Evolutionary conservation across 192 early-diverging fungal genomes (phyloP).

Genomic region (Dimargaris xerosporica): DNA sequence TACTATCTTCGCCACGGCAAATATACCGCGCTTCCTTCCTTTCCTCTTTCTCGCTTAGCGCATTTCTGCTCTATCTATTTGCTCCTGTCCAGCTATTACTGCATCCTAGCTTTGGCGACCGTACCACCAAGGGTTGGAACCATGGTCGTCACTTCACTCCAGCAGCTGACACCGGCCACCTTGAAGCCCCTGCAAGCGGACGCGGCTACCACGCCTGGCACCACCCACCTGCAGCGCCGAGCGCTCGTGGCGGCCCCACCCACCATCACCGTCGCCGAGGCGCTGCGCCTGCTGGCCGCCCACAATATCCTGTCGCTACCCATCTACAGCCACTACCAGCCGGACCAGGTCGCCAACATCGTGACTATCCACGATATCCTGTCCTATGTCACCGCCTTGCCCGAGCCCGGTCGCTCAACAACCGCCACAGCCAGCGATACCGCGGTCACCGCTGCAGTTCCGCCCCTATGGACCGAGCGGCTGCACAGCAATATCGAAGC

Average conservation of each 20-base stretch:
- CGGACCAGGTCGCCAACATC: constrained; percentile 29
- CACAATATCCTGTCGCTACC: constrained; percentile 37
- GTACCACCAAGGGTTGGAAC: too few species aligned
- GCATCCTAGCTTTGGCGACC: too few species aligned
- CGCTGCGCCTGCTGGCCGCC: constrained; percentile 25
- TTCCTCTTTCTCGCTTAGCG: too few species aligned
- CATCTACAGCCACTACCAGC: constrained; percentile 31
- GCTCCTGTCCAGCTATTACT: too few species aligned
- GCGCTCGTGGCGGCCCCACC: constrained; percentile 31
- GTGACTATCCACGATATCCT: constrained; percentile 38
- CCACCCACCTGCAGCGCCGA: background rate
- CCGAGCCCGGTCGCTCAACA: background rate
- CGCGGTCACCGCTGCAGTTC: background rate
- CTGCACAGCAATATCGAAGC: constrained; percentile 9
- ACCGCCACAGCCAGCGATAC: background rate
- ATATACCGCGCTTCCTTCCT: too few species aligned
- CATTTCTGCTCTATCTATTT: too few species aligned
- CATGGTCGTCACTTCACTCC: background rate
- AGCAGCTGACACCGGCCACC: background rate
- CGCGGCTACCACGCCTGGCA: background rate
- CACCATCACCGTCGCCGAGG: constrained; percentile 28
- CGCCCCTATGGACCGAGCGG: background rate
- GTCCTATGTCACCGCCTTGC: constrained; percentile 17
- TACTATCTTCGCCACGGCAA: too few species aligned
- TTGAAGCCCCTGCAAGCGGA: background rate